These are phyloP conservation scores for Trichocladium uniseriatum DNA, from an alignment of 495 filamentous ascomycete genomes.

Conservation along the genomic window DNA sequence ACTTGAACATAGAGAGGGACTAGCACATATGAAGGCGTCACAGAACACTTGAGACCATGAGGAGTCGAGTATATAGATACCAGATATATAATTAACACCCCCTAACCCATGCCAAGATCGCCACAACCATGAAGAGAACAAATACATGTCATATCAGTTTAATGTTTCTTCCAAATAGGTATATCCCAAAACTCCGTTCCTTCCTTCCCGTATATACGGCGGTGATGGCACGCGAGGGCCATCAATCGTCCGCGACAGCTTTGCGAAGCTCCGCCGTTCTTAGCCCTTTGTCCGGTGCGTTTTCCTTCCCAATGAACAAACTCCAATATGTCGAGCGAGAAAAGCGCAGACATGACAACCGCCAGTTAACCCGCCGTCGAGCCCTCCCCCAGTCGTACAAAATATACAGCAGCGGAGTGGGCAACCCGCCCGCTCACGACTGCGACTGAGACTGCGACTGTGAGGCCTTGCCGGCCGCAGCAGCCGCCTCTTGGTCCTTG, in stretches of 20 bases:
- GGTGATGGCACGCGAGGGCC: background rate
- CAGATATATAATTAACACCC: too few relatives aligned
- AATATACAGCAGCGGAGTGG: background rate
- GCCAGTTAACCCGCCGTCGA: background rate
- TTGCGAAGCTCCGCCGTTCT: background rate
- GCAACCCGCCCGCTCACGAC: background rate
- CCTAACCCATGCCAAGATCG: too few relatives aligned
- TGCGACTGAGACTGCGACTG: background rate
- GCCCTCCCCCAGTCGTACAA: slow-evolving; percentile 1
- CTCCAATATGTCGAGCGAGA: background rate
- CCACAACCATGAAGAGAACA: too few relatives aligned
- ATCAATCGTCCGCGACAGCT: background rate
- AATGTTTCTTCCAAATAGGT: background rate
- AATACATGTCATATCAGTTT: too few relatives aligned
- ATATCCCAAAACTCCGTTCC: background rate
- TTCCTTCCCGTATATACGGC: background rate
- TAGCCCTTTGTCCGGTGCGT: background rate
- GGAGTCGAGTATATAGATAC: too few relatives aligned
- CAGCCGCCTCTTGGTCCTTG: slow-evolving; percentile 8
- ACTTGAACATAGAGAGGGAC: too few relatives aligned
- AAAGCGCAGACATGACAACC: background rate
- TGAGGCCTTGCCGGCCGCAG: background rate
- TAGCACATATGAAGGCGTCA: too few relatives aligned
- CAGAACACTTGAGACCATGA: too few relatives aligned
- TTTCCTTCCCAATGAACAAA: background rate